Evolutionary conservation across 2,329 filamentous ascomycete species (phyloP).

Genomic region (Elsinoe necatrix): DNA sequence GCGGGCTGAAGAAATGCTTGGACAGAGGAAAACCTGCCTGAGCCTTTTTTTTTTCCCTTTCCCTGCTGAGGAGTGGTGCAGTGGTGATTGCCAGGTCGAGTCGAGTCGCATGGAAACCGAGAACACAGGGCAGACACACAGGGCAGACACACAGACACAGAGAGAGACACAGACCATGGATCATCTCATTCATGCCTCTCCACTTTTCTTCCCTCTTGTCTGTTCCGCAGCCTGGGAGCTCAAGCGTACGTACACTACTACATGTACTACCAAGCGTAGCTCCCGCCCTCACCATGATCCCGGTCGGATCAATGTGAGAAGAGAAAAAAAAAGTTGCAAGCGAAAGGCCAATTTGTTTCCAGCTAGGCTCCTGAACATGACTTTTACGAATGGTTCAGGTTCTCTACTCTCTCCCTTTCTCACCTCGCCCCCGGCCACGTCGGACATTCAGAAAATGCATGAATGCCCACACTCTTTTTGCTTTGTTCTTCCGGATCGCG

Average conservation of each 20-base stretch:
- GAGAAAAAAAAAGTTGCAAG: not conserved
- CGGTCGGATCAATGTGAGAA: not conserved
- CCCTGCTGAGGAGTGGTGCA: too few relatives aligned
- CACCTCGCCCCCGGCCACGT: not conserved
- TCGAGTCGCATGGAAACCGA: not conserved
- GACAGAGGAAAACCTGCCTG: not conserved
- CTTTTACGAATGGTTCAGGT: too few relatives aligned
- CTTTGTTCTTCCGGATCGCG: not conserved
- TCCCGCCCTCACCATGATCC: constrained; percentile 7
- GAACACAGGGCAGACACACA: not conserved
- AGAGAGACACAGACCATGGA: too few relatives aligned
- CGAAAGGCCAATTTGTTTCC: not conserved
- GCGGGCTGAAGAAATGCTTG: not conserved
- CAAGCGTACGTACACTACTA: not conserved
- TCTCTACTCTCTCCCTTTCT: too few relatives aligned
- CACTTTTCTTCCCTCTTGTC: not conserved
- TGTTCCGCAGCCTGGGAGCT: not conserved
- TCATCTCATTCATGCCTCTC: not conserved
- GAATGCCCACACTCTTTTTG: too few relatives aligned
- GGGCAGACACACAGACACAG: not conserved
- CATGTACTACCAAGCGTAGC: not conserved
- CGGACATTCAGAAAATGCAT: not conserved
- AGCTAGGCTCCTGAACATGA: too few relatives aligned
- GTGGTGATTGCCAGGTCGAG: not conserved
- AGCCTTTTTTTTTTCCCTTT: too few relatives aligned